These are phyloP conservation scores for Neopestalotiopsis clavispora DNA, from an alignment of 2,329 filamentous ascomycete genomes.

Conservation along the genomic window DNA sequence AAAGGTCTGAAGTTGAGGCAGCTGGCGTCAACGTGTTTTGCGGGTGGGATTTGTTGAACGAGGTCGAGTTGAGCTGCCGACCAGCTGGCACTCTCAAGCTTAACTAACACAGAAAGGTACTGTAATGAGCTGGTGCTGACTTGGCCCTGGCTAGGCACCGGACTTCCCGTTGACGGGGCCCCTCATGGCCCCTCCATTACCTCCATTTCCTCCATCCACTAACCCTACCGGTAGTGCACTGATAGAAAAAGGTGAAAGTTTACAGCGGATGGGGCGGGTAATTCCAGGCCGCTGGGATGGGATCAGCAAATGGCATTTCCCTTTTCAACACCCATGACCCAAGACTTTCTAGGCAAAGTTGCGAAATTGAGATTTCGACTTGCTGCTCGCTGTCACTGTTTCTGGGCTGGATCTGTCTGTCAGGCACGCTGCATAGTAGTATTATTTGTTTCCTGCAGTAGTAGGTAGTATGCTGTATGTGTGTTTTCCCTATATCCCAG, in stretches of 20 bases:
- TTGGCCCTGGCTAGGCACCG: no score
- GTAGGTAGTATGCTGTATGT: no score
- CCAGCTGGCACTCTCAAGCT: neutral
- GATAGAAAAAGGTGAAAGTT: neutral
- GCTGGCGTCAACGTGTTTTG: no score
- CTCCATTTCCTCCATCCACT: neutral
- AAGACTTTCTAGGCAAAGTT: neutral
- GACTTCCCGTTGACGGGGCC: no score
- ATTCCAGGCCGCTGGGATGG: neutral
- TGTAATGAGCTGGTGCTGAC: neutral
- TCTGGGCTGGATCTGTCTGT: no score
- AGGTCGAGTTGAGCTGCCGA: no score
- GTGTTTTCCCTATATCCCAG: no score
- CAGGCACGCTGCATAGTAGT: no score
- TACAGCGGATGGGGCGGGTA: neutral
- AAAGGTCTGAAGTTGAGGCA: neutral
- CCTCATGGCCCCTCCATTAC: no score
- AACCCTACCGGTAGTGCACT: no score
- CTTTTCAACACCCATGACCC: neutral
- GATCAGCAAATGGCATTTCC: neutral
- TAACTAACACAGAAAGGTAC: neutral
- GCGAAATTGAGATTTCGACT: neutral
- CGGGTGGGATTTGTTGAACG: no score
- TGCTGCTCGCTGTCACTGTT: neutral
- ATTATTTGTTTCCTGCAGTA: no score